These are phyloP conservation scores for Nakaseomyces delphensis DNA, from an alignment of 1,139 yeast species.

Conservation along the genomic window DNA sequence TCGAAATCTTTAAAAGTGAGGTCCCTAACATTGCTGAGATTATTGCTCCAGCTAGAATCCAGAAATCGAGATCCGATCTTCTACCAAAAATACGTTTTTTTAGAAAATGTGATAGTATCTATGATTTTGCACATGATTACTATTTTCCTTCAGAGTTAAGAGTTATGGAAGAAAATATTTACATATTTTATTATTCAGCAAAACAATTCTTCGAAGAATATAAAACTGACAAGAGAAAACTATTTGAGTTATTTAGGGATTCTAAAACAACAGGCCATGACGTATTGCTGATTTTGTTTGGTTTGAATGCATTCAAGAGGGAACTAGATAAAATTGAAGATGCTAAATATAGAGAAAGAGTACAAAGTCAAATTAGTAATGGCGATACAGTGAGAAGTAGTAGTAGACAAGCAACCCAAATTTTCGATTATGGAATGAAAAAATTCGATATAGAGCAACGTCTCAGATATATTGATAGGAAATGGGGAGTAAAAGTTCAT, in stretches of 20 bases:
- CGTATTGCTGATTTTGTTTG: conserved; percentile 42
- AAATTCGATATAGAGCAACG: conserved; percentile 20
- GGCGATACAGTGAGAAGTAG: conserved; percentile 14
- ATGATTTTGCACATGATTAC: conserved; percentile 39
- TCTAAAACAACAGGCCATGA: conserved; percentile 25
- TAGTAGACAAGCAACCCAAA: conserved; percentile 9
- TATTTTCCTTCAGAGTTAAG: conserved; percentile 45
- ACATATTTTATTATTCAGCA: conserved; percentile 42
- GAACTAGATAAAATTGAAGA: conserved; percentile 42
- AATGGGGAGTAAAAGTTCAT: conserved; percentile 22
- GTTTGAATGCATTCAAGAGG: conserved; percentile 39
- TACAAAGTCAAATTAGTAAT: conserved; percentile 13
- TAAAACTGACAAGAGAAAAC: conserved; percentile 25
- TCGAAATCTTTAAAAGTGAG: conserved; percentile 17
- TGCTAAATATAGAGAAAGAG: conserved; percentile 38
- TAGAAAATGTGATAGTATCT: conserved; percentile 34
- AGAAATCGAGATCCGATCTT: conserved; percentile 18
- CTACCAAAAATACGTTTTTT: conserved; percentile 31
- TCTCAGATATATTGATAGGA: conserved; percentile 20
- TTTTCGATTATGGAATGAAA: conserved; percentile 15
- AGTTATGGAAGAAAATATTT: conserved; percentile 37
- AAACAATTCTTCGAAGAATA: conserved; percentile 37
- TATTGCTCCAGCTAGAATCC: conserved; percentile 28
- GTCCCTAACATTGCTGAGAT: conserved; percentile 17
- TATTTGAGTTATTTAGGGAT: conserved; percentile 16